Percentiles rank a stretch among this genome's conserved stretches.
These are phyloP conservation scores for Eruca vesicaria DNA, from an alignment of 441 rosid species.

Conservation along the genomic window DNA sequence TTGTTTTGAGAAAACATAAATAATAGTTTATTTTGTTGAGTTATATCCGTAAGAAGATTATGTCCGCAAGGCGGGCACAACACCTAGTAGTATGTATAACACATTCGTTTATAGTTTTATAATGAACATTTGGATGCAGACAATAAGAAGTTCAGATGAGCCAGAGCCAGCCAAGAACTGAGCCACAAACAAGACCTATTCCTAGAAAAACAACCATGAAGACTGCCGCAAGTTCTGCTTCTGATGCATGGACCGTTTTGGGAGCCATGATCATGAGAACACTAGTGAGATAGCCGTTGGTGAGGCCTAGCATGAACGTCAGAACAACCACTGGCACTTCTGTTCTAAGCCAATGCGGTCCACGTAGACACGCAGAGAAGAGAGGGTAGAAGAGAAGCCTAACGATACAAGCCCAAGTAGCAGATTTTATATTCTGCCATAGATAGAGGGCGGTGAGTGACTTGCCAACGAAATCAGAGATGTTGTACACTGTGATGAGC, in stretches of 20 bases:
- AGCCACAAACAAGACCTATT: slow-evolving; percentile 69
- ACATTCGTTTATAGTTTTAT: neutral
- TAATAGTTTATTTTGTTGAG: too few relatives aligned
- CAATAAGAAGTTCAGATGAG: slow-evolving; percentile 36
- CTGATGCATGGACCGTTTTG: slow-evolving; percentile 59
- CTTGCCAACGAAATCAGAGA: slow-evolving; percentile 75
- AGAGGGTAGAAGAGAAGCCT: slow-evolving; percentile 75
- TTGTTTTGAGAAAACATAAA: too few relatives aligned
- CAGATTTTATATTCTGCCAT: slow-evolving; percentile 45
- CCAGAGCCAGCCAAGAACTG: slow-evolving; percentile 87
- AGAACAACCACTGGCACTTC: slow-evolving; percentile 58
- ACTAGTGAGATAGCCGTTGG: slow-evolving; percentile 82
- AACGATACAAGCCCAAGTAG: slow-evolving; percentile 59
- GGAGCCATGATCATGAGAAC: slow-evolving; percentile 77
- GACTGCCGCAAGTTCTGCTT: slow-evolving; percentile 76
- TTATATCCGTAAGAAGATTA: too few relatives aligned
- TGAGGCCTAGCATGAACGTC: slow-evolving; percentile 70
- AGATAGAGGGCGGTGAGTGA: slow-evolving; percentile 65
- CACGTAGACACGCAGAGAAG: slow-evolving; percentile 64
- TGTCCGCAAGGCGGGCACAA: too few relatives aligned
- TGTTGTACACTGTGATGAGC: slow-evolving; percentile 68
- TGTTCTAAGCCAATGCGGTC: slow-evolving; percentile 72
- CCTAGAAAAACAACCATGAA: slow-evolving; percentile 74
- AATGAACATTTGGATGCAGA: slow-evolving; percentile 22
- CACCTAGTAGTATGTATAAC: too few relatives aligned